Base-by-base conservation (phyloP, 2,329 filamentous ascomycete genomes). In the Talaromyces pinophilus region DNA sequence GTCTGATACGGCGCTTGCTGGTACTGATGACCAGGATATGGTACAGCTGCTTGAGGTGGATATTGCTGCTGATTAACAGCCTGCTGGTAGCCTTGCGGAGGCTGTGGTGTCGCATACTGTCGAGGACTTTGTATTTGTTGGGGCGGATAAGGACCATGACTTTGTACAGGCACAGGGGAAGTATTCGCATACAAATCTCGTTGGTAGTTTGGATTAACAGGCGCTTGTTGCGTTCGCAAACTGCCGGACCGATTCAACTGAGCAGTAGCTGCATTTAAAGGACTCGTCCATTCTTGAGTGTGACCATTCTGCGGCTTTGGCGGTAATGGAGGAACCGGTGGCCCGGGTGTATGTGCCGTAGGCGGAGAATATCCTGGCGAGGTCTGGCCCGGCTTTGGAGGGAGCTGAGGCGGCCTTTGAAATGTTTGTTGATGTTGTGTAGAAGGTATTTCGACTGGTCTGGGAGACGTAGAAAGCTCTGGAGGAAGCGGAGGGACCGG, bases 401-500 rank as follows among this genome's bases (percentile, higher is more conserved):
- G 79, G 13, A 78, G 72, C 25, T 73, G 75, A 13, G 78, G 78
- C 15, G 77, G 77, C 48, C 63, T 65, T 52, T 72, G 72, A 22
- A 38, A 64, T 35, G 68, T 6, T 25, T 40, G 55, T 55, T 64
- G 55, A 17, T 8, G 33, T 13, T 70, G 68, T 25, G 70, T 63
- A 25, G 68, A 60, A 33, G 68, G 52, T 73, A 81, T 63, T n/a
- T 81, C 78, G 33, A 77, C 78, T 22, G 69, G 66, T 19, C 57
- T 66, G 61, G 72, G 64, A 67, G 74, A 65, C 71, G 76, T 76
- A 55, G 82, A 80, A 67, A 90, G 81, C 72, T 90, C 88, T 30
- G 87, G 87, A 8, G 90, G 91, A 19, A 90, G 82, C 63, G 91
- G 90, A 67, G 91, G 91, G n/a, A 90, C 78, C 13, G 89, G 88